Percentiles rank a stretch among this genome's conserved stretches.
Conservation (phyloP, 2,329 filamentous ascomycete genomes). For the Orbilia ellipsospora region DNA sequence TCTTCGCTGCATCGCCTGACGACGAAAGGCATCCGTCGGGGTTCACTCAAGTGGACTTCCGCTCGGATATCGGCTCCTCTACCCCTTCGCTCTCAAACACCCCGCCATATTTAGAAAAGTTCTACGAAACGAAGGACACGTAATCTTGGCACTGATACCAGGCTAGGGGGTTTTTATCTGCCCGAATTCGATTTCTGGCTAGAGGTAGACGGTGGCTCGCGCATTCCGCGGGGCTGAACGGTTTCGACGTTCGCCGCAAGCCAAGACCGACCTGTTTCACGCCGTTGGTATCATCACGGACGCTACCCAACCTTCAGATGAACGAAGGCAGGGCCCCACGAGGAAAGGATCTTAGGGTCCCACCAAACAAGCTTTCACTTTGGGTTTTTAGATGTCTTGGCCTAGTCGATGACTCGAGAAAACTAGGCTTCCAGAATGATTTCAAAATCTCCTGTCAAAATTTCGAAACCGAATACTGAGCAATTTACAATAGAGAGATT, state of each 20-base stretch:
- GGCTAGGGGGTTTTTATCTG: not conserved
- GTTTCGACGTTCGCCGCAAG: conserved; percentile 17
- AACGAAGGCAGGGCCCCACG: conserved; percentile 6
- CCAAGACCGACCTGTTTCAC: conserved; percentile 27
- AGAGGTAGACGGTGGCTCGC: conserved; percentile 3
- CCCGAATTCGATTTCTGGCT: conserved; percentile 2
- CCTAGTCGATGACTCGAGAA: conserved; percentile 18
- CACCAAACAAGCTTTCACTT: conserved; percentile 40
- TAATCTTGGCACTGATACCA: conserved; percentile 38
- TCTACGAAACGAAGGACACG: conserved; percentile 44
- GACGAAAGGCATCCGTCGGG: not conserved
- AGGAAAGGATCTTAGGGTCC: not conserved
- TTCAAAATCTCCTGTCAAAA: not conserved
- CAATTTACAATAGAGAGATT: not conserved
- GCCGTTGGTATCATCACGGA: not conserved
- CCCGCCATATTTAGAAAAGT: conserved; percentile 35
- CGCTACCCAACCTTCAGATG: not conserved
- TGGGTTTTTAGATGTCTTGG: not conserved
- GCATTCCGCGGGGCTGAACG: conserved; percentile 5
- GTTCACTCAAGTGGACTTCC: not conserved
- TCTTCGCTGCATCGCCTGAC: conserved; percentile 17
- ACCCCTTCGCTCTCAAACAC: conserved; percentile 27
- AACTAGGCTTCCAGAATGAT: conserved; percentile 21
- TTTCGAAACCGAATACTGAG: not conserved
- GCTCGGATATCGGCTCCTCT: conserved; percentile 30